Base-by-base conservation (phyloP, 768 basidiomycete genomes). In the Trametopsis cervina region DNA sequence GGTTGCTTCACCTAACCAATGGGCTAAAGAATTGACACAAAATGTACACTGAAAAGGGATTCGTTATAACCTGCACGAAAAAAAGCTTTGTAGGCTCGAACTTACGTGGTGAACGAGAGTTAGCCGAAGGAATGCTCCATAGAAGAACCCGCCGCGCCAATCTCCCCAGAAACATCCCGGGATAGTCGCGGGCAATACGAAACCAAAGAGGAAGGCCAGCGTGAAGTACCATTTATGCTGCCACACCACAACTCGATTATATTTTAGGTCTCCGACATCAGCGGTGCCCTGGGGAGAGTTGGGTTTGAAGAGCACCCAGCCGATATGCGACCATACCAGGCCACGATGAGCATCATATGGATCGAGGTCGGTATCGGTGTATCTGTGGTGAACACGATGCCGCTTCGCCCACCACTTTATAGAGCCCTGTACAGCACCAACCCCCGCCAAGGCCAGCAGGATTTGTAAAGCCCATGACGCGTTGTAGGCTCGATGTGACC, bases 321-420 rank as follows among this genome's bases (percentile, higher is more conserved):
- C 88, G 49, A 94, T 73, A 59, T 95, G 92, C 0, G 89, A 85
- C 75, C 80, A 90, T 60, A 81, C 75, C 57, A 95, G 77, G 42
- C 93, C 93, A 57, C 84, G 82, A 66, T 91, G 86, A 6, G 92
- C 92, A 54, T 88, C 86, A 71, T 97, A 96, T 0, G 94, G 93
- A 68, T 96, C 93, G 54, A 96, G 85, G 49, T 92, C 89, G 59
- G 93, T 97, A 68, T 95, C 93, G 57, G 93, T 97, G 72, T 96
- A 95, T 26, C 93, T 80, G 63, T 96, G 94, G 66, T 96, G 94
- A 4, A 95, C 94, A 50, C 95, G 88, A 72, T 99, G 96, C 42
- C 92, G 91, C 44, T 94, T 80, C 21, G 85, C 84, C 96, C 96
- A 98, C 96, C 96, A 98, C 64, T 90, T 87, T 70, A 99, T 94